Conservation (phyloP, 306 rosid genomes). For the Medicago arabica region DNA sequence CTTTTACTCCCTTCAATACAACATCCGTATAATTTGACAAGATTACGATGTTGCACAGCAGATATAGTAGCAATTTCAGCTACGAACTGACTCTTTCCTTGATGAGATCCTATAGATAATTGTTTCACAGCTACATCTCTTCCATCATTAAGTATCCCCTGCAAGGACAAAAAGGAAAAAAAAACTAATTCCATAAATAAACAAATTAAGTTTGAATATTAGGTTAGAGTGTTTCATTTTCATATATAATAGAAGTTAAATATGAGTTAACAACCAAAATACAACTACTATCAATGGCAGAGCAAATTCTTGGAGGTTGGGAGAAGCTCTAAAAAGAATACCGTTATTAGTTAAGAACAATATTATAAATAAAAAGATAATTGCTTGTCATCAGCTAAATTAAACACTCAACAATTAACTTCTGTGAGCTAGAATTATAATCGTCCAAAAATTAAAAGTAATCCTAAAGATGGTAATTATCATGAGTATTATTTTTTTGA, state of each 20-base stretch:
- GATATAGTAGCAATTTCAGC: constrained; percentile 88
- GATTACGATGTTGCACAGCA: constrained; percentile 83
- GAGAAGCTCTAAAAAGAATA: constrained; percentile 7
- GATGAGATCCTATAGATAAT: constrained; percentile 74
- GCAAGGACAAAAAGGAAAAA: constrained; percentile 14
- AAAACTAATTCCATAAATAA: not conserved
- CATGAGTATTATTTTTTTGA: not conserved
- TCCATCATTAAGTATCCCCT: constrained; percentile 83
- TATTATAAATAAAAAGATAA: not conserved
- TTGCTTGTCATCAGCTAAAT: not conserved
- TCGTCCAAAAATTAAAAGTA: not conserved
- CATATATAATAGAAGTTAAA: not conserved
- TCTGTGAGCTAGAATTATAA: too few relatives aligned
- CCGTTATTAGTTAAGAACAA: constrained; percentile 1
- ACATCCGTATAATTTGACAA: constrained; percentile 78
- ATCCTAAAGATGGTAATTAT: not conserved
- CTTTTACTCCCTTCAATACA: constrained; percentile 72
- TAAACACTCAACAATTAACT: not conserved
- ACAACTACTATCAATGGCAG: not conserved
- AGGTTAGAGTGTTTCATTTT: not conserved
- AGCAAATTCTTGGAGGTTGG: not conserved
- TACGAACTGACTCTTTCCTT: constrained; percentile 82
- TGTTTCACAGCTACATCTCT: constrained; percentile 84
- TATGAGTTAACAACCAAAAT: not conserved
- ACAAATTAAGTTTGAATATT: not conserved